Conservation (phyloP, 2,329 filamentous ascomycete genomes). For the Fusarium torulosum region DNA sequence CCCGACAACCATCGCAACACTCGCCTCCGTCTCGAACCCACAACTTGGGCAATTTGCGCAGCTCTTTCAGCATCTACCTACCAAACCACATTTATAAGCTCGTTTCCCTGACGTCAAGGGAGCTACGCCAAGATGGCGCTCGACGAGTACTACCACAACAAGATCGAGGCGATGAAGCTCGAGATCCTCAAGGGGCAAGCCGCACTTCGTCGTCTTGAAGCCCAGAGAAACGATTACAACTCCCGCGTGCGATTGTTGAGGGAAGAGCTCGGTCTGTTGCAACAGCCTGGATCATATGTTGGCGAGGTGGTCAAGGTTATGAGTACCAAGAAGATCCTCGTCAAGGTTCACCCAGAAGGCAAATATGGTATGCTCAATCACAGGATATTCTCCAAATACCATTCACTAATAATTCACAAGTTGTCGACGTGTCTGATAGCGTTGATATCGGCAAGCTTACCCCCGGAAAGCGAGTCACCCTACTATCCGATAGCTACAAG, state of each 20-base stretch:
- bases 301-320: constrained; percentile 99
- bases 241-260: constrained; percentile 93
- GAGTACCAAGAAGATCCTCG: constrained; percentile 98
- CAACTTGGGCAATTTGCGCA: constrained; percentile 5
- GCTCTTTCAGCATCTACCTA: background rate
- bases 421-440: constrained; percentile 93
- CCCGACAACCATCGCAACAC: constrained; percentile 29
- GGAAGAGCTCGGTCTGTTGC: constrained; percentile 94
- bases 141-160: constrained; percentile 99
- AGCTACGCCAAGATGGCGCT: constrained; percentile 83
- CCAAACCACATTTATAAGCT: constrained; percentile 16
- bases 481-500: constrained; percentile 98
- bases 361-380: constrained; percentile 85
- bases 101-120: constrained; percentile 41
- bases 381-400: background rate
- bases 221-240: constrained; percentile 99
- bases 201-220: constrained; percentile 92
- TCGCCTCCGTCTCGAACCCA: constrained; percentile 17
- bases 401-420: constrained; percentile 60
- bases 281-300: constrained; percentile 98
- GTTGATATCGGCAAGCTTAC: constrained; percentile 97
- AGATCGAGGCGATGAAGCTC: constrained; percentile 99
- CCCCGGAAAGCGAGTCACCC: constrained; percentile 95
- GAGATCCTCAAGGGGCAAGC: constrained; percentile 99
- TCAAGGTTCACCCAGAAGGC: constrained; percentile 98